Conservation (phyloP, 2,329 filamentous ascomycete genomes). For the Alternaria sp. region DNA sequence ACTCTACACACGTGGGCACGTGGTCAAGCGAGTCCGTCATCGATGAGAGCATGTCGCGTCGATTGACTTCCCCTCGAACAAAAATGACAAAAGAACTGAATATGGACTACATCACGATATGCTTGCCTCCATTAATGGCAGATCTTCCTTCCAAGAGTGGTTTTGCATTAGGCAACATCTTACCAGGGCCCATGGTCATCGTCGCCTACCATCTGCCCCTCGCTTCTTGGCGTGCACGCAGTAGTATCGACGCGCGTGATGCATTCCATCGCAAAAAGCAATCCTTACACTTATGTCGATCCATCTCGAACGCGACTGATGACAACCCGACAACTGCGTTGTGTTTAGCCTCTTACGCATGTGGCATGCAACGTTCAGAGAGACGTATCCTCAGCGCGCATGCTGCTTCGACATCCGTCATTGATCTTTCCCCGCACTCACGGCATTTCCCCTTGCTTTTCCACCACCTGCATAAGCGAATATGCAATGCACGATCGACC, state of each 20-base stretch:
- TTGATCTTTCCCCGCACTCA: not conserved
- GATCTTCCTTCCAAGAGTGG: not conserved
- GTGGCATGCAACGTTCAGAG: not conserved
- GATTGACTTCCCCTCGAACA: not conserved
- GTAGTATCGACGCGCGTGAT: not conserved
- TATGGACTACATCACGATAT: too few species aligned
- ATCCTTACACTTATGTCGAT: not conserved
- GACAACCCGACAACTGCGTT: not conserved
- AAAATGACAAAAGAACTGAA: not conserved
- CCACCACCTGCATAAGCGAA: not conserved
- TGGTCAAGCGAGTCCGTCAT: too few species aligned
- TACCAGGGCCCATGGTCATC: not conserved
- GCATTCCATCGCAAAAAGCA: not conserved
- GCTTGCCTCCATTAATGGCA: not conserved
- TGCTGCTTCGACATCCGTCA: not conserved
- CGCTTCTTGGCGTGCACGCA: not conserved
- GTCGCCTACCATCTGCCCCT: not conserved
- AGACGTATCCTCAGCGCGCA: not conserved
- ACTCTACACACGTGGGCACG: too few species aligned
- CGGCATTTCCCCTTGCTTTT: not conserved
- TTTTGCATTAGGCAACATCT: not conserved
- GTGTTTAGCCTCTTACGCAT: not conserved
- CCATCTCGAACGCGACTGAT: too few species aligned
- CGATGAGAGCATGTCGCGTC: not conserved
- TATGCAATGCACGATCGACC: not conserved